Percentiles rank a stretch among this genome's conserved stretches.
Evolutionary conservation across 164 flowering plant species (phyloP).

Genomic region (Chimonanthus praecox): DNA sequence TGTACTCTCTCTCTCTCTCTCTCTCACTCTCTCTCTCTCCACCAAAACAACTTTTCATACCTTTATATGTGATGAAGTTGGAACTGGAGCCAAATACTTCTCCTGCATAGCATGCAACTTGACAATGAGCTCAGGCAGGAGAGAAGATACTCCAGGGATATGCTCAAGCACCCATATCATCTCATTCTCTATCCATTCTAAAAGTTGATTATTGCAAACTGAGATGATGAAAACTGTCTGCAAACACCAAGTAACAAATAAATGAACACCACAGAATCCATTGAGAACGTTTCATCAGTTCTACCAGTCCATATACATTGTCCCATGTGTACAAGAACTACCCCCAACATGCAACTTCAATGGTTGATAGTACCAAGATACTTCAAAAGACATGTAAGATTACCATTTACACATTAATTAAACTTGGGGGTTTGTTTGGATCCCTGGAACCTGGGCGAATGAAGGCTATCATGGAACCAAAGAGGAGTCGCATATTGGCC

Average conservation of each 20-base stretch:
- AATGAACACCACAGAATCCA: neutral
- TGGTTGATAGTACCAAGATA: neutral
- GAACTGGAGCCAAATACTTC: slow-evolving; percentile 55
- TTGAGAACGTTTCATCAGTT: neutral
- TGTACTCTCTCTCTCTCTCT: no score
- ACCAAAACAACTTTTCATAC: slow-evolving; percentile 22
- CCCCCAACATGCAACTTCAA: neutral
- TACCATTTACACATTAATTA: no score
- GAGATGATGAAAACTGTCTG: slow-evolving; percentile 89
- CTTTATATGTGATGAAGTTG: slow-evolving; percentile 49
- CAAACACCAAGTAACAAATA: slow-evolving; percentile 6
- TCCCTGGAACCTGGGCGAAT: neutral
- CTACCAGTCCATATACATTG: neutral
- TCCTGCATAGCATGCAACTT: slow-evolving; percentile 61
- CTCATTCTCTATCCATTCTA: slow-evolving; percentile 85
- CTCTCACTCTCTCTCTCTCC: no score
- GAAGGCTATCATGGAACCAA: neutral
- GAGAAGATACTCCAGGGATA: slow-evolving; percentile 66
- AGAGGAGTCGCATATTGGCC: neutral
- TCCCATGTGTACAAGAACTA: neutral
- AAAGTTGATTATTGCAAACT: slow-evolving; percentile 94
- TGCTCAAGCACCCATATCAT: slow-evolving; percentile 65
- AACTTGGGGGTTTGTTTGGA: neutral
- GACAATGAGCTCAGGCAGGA: slow-evolving; percentile 48
- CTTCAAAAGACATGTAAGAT: neutral